Base-by-base conservation (phyloP, 495 filamentous ascomycete species). In the Gamarada debralockiae region DNA sequence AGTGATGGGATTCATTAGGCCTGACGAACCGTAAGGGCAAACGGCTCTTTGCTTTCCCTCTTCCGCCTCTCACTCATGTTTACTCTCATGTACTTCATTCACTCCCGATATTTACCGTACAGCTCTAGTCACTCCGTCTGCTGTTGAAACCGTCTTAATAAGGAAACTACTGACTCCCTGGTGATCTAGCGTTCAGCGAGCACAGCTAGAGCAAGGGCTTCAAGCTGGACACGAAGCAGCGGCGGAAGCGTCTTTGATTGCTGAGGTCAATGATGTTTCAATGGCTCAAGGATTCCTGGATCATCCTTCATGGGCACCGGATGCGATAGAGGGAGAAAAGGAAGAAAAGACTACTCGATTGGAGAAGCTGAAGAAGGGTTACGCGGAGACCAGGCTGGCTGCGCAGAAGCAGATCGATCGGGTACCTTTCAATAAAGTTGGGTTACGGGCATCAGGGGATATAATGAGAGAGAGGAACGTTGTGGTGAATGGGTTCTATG, bases 1-100 rank as follows among this genome's bases (percentile, higher is more conserved):
- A n/a, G 36, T 82, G 5, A 76, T 86, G 74, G 81, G 81, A 0
- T 79, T 70, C 23, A 50, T 83, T 15, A 75, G 73, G 9, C 51
- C 55, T 15, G 55, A 62, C 37, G 55, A 56, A 12, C 55, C 59
- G n/a, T n/a, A n/a, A n/a, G n/a, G n/a, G n/a, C n/a, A n/a, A n/a
- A n/a, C n/a, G n/a, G n/a, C n/a, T n/a, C n/a, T n/a, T n/a, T n/a
- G n/a, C n/a, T n/a, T n/a, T n/a, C n/a, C n/a, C n/a, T n/a, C n/a
- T n/a, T n/a, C n/a, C n/a, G n/a, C n/a, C n/a, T n/a, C n/a, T n/a
- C n/a, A n/a, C n/a, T n/a, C n/a, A n/a, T n/a, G n/a, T n/a, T n/a
- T n/a, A n/a, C n/a, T n/a, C n/a, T n/a, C n/a, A n/a, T n/a, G n/a
- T n/a, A n/a, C n/a, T n/a, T n/a, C n/a, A n/a, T n/a, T n/a, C n/a